These are phyloP conservation scores for Yarrowia galli DNA, from an alignment of 1,139 yeast species.

Conservation along the genomic window DNA sequence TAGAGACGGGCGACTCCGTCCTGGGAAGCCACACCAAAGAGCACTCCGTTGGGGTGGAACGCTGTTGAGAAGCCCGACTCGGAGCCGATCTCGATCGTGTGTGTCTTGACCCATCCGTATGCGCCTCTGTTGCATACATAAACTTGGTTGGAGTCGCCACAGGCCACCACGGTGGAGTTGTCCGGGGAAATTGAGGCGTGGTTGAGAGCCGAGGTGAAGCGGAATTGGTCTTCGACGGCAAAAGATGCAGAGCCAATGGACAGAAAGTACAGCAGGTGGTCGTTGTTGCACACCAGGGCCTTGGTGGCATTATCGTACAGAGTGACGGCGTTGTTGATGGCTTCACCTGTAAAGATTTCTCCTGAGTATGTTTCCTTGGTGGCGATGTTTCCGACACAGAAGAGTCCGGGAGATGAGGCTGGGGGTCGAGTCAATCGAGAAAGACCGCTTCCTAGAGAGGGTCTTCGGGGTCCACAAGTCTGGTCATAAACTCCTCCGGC, in stretches of 20 bases:
- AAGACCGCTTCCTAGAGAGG: constrained; percentile 47
- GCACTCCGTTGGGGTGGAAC: constrained; percentile 73
- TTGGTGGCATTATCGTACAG: constrained; percentile 56
- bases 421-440: constrained; percentile 44
- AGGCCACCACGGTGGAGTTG: constrained; percentile 59
- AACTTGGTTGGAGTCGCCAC: constrained; percentile 66
- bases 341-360: constrained; percentile 65
- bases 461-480: constrained; percentile 42
- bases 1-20: constrained; percentile 80
- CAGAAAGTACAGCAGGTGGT: constrained; percentile 69
- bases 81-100: constrained; percentile 62
- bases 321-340: constrained; percentile 84
- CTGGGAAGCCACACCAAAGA: constrained; percentile 83
- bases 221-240: constrained; percentile 53
- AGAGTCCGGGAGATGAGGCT: constrained; percentile 58
- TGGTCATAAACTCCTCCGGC: constrained; percentile 70
- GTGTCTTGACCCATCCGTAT: constrained; percentile 46
- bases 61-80: constrained; percentile 86
- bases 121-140: constrained; percentile 58
- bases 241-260: constrained; percentile 62
- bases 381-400: constrained; percentile 62
- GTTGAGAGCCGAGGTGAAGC: constrained; percentile 62
- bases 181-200: constrained; percentile 69
- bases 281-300: constrained; percentile 83
- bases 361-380: constrained; percentile 59